phyloP scores from a whole-genome alignment of 2,329 filamentous ascomycete genomes.

The Stachybotrys echinatus region DNA sequence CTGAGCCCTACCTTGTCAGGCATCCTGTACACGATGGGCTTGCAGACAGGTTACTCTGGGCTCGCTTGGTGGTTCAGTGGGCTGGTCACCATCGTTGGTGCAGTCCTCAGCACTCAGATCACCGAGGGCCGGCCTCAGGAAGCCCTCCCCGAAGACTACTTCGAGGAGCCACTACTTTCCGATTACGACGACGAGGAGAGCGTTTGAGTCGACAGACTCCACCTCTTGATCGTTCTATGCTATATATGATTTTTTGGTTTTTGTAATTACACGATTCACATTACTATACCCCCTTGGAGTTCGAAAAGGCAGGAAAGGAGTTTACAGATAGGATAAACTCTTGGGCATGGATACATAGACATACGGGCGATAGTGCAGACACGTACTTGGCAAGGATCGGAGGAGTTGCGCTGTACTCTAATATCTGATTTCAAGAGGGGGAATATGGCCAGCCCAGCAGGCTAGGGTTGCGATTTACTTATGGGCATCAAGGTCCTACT shows the following conservation, averaged over 20 bases:
- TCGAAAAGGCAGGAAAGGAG: neutral
- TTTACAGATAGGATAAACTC: neutral
- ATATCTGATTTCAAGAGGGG: too few species aligned
- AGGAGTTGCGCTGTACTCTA: neutral
- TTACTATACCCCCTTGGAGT: neutral
- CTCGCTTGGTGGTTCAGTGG: constrained; percentile 92
- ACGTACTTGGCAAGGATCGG: neutral
- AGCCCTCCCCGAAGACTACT: constrained; percentile 26
- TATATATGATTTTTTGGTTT: neutral
- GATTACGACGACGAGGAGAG: constrained; percentile 26
- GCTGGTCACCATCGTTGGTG: constrained; percentile 68
- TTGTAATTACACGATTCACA: constrained; percentile 1
- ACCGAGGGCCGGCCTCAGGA: constrained; percentile 53
- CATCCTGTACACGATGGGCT: constrained; percentile 73
- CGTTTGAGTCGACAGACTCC: constrained; percentile 12
- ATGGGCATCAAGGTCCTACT: too few species aligned
- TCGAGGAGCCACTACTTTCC: constrained; percentile 29
- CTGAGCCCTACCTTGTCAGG: constrained; percentile 88
- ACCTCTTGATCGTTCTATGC: neutral
- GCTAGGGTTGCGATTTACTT: neutral
- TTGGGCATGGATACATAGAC: neutral
- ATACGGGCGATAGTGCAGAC: neutral
- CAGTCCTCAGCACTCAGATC: constrained; percentile 70
- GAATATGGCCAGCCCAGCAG: neutral
- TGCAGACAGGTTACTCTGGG: constrained; percentile 76